Evolutionary conservation across 2,329 filamentous ascomycete genomes (phyloP).

Genomic region (Sporothrix globosa): DNA sequence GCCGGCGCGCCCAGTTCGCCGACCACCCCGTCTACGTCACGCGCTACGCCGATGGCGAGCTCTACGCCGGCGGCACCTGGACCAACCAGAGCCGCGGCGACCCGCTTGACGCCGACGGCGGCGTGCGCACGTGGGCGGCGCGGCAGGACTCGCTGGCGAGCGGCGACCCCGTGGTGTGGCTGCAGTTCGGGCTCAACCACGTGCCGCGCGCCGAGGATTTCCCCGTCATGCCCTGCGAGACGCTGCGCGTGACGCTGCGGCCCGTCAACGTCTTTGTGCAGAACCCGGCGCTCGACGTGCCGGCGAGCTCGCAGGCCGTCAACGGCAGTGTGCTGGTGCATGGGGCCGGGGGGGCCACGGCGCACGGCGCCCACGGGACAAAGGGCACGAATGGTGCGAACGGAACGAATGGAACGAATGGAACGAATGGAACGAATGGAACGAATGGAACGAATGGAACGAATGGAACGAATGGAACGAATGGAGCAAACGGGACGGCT

Average conservation of each 20-base stretch:
- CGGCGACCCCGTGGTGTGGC: conserved; percentile 57
- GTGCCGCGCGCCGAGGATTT: conserved; percentile 68
- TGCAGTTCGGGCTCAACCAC: conserved; percentile 64
- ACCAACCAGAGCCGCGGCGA: conserved; percentile 52
- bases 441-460: too few species aligned
- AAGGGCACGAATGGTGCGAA: conserved; percentile 10
- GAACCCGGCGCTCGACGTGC: conserved; percentile 57
- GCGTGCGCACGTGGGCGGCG: conserved; percentile 43
- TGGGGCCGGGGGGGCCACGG: not conserved
- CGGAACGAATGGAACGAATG: conserved; percentile 20
- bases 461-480: too few species aligned
- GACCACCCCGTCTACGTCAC: conserved; percentile 53
- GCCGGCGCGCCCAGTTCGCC: conserved; percentile 49
- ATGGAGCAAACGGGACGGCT: too few species aligned
- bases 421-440: too few species aligned
- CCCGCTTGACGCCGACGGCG: conserved; percentile 41
- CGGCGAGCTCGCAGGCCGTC: conserved; percentile 49
- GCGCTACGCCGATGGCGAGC: conserved; percentile 48
- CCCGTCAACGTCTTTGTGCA: conserved; percentile 58
- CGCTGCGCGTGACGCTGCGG: conserved; percentile 54
- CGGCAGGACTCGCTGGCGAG: conserved; percentile 46
- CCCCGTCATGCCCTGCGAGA: conserved; percentile 69
- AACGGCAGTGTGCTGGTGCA: conserved; percentile 46
- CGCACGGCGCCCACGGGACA: not conserved
- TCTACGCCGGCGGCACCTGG: conserved; percentile 49